Percentiles rank a stretch among this genome's conserved stretches.
Evolutionary conservation across 208 protist genomes (phyloP).

Genomic region (Crithidia expoeki): DNA sequence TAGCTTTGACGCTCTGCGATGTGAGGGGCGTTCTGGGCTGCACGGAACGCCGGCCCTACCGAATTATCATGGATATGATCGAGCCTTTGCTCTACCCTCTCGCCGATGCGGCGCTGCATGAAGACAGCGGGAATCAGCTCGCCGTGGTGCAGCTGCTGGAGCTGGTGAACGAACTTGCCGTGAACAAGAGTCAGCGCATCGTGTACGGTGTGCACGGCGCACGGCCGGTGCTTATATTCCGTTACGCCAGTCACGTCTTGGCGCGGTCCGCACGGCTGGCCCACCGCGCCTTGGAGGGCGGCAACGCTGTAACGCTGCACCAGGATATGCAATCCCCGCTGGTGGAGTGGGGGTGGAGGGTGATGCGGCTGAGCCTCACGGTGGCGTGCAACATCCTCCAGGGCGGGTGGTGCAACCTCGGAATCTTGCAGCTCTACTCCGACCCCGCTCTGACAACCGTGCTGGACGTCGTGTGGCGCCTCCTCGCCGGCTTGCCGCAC

Average conservation of each 20-base stretch:
- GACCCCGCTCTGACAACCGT: slow-evolving; percentile 40
- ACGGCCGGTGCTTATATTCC: slow-evolving; percentile 33
- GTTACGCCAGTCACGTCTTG: slow-evolving; percentile 29
- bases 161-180: slow-evolving; percentile 42
- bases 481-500: slow-evolving; percentile 32
- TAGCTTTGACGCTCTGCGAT: slow-evolving; percentile 37
- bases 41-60: slow-evolving; percentile 38
- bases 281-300: slow-evolving; percentile 1
- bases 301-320: slow-evolving; percentile 3
- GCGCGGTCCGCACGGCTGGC: slow-evolving; percentile 19
- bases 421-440: slow-evolving; percentile 53
- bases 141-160: slow-evolving; percentile 31
- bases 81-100: slow-evolving; percentile 33
- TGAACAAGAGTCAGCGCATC: slow-evolving; percentile 52
- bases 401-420: slow-evolving; percentile 68
- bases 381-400: slow-evolving; percentile 51
- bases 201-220: slow-evolving; percentile 36
- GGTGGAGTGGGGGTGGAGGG: slow-evolving; percentile 64
- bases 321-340: slow-evolving; percentile 6
- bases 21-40: slow-evolving; percentile 46
- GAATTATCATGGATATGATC: slow-evolving; percentile 38
- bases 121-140: slow-evolving; percentile 11
- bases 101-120: slow-evolving; percentile 25
- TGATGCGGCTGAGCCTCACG: slow-evolving; percentile 38
- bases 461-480: slow-evolving; percentile 43